phyloP scores from a whole-genome alignment of 1,139 yeast species.

The Taiozyma sp. region DNA sequence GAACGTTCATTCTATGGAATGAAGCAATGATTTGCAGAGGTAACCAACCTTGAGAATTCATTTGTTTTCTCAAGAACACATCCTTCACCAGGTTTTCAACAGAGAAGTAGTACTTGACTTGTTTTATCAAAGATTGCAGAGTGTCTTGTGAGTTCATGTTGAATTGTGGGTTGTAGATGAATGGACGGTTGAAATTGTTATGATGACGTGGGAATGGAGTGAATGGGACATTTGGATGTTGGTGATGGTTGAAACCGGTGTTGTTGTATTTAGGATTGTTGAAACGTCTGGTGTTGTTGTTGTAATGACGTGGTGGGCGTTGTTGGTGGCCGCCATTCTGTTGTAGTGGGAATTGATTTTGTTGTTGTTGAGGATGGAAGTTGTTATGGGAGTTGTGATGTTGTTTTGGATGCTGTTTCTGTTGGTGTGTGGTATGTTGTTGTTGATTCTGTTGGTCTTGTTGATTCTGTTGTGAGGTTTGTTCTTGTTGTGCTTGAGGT shows the following conservation, averaged over 20 bases:
- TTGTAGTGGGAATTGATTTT: constrained; percentile 7
- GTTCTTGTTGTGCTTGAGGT: constrained; percentile 24
- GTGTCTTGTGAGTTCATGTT: constrained; percentile 16
- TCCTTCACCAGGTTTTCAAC: constrained; percentile 84
- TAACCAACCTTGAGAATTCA: constrained; percentile 75
- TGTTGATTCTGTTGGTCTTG: neutral
- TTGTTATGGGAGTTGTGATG: constrained; percentile 6
- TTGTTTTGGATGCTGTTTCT: constrained; percentile 7
- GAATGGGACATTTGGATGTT: constrained; percentile 8
- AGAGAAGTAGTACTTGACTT: constrained; percentile 85
- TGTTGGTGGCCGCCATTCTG: constrained; percentile 7
- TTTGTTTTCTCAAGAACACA: constrained; percentile 67
- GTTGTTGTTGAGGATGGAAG: constrained; percentile 9
- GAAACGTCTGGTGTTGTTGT: constrained; percentile 14
- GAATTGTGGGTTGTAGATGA: constrained; percentile 15
- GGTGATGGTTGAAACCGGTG: constrained; percentile 7
- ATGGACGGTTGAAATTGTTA: constrained; percentile 8
- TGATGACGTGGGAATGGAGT: constrained; percentile 21
- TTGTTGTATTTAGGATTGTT: constrained; percentile 10
- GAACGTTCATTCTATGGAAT: constrained; percentile 67
- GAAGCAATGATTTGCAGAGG: constrained; percentile 56
- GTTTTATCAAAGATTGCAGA: constrained; percentile 34
- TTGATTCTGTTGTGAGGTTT: constrained; percentile 15
- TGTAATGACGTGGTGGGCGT: constrained; percentile 21
- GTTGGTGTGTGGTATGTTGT: neutral